These are phyloP conservation scores for Citrus mangshanensis DNA, from an alignment of 345 rosid genomes.

Conservation along the genomic window DNA sequence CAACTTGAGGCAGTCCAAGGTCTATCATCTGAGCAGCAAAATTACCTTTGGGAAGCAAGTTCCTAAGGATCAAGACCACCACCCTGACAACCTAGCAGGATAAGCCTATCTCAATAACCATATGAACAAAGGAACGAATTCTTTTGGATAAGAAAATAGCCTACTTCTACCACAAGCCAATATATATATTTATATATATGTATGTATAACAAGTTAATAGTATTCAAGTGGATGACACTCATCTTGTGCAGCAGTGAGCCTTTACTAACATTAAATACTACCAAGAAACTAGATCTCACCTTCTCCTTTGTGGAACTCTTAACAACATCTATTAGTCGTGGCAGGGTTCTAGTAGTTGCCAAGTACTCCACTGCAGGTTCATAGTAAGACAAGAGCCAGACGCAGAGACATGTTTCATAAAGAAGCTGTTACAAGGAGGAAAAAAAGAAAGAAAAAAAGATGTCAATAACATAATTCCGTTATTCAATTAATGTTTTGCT, in stretches of 20 bases:
- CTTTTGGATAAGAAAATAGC: neutral
- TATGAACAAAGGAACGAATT: slow-evolving; percentile 5
- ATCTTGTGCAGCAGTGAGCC: slow-evolving; percentile 5
- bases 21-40: slow-evolving; percentile 98
- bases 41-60: slow-evolving; percentile 78
- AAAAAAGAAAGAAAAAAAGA: neutral
- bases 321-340: slow-evolving; percentile 73
- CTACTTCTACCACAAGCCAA: neutral
- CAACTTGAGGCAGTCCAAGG: slow-evolving; percentile 86
- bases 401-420: slow-evolving; percentile 89
- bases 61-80: slow-evolving; percentile 69
- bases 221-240: slow-evolving; percentile 5
- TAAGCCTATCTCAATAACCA: slow-evolving; percentile 16
- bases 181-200: neutral
- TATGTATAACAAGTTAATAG: neutral
- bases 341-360: slow-evolving; percentile 85
- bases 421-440: slow-evolving; percentile 61
- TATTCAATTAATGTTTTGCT: neutral
- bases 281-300: slow-evolving; percentile 41
- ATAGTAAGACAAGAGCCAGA: slow-evolving; percentile 90
- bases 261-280: neutral
- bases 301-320: slow-evolving; percentile 92
- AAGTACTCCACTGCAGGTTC: slow-evolving; percentile 87
- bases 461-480: slow-evolving; percentile 10
- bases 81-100: slow-evolving; percentile 87